Evolutionary conservation across 2,329 filamentous ascomycete genomes (phyloP).

Genomic region (Proliferodiscus dingleyae): DNA sequence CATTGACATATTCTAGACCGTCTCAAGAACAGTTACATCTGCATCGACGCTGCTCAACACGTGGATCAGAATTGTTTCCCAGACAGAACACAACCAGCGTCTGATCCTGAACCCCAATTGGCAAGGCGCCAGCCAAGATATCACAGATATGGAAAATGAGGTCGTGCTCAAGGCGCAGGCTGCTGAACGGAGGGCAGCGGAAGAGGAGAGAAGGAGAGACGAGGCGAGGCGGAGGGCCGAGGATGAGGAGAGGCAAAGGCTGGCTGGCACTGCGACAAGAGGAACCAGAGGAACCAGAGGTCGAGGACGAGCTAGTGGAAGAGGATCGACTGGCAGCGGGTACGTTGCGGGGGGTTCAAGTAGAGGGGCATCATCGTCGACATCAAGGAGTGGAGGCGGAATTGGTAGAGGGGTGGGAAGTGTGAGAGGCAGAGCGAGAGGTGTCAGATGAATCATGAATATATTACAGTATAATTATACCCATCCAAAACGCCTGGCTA

Average conservation of each 20-base stretch:
- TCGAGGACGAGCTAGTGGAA: slow-evolving; percentile 23
- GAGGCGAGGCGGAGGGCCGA: slow-evolving; percentile 60
- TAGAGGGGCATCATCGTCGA: slow-evolving; percentile 29
- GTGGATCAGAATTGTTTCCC: slow-evolving; percentile 92
- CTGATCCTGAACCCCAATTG: slow-evolving; percentile 83
- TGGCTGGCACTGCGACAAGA: slow-evolving; percentile 35
- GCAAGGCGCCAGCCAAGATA: slow-evolving; percentile 83
- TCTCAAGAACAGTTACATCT: slow-evolving; percentile 78
- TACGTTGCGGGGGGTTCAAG: slow-evolving; percentile 21
- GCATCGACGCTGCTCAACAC: slow-evolving; percentile 88
- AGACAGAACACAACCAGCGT: slow-evolving; percentile 96
- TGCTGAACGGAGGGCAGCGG: slow-evolving; percentile 68
- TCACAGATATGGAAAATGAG: slow-evolving; percentile 82
- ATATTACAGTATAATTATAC: slow-evolving; percentile 4
- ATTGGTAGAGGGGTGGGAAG: slow-evolving; percentile 43
- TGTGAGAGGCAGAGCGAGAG: slow-evolving; percentile 51
- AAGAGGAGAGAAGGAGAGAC: slow-evolving; percentile 74
- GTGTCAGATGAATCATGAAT: slow-evolving; percentile 33
- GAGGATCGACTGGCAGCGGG: slow-evolving; percentile 12
- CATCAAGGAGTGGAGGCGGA: slow-evolving; percentile 38
- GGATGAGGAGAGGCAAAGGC: slow-evolving; percentile 48
- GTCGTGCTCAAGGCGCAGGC: slow-evolving; percentile 67
- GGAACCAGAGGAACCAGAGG: slow-evolving; percentile 29
- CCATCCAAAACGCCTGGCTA: slow-evolving; percentile 3
- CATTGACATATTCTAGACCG: slow-evolving; percentile 52